Percentiles rank a stretch among this genome's conserved stretches.
Evolutionary conservation across 2,329 filamentous ascomycete genomes (phyloP).

Genomic region (Lecanicillium sp.): DNA sequence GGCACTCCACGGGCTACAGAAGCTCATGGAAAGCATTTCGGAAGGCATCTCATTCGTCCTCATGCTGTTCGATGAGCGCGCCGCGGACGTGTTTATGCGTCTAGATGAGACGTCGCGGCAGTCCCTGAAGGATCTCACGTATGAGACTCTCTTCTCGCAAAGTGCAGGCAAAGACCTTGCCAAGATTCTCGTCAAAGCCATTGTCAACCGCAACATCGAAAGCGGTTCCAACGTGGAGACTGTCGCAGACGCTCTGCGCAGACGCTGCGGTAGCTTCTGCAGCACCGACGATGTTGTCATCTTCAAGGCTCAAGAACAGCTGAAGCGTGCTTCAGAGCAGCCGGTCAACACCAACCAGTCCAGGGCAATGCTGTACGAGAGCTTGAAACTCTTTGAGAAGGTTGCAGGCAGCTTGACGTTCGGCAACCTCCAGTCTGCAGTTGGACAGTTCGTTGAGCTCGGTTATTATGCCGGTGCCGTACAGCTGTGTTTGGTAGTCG

Average conservation of each 20-base stretch:
- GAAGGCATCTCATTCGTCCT: slow-evolving; percentile 95
- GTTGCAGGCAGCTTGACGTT: slow-evolving; percentile 78
- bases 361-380: slow-evolving; percentile 79
- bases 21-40: slow-evolving; percentile 82
- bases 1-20: slow-evolving; percentile 78
- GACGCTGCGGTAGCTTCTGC: slow-evolving; percentile 94
- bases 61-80: slow-evolving; percentile 88
- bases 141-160: slow-evolving; percentile 79
- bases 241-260: slow-evolving; percentile 85
- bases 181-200: slow-evolving; percentile 91
- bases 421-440: slow-evolving; percentile 71
- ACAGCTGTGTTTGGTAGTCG: slow-evolving; percentile 76
- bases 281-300: slow-evolving; percentile 95
- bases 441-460: slow-evolving; percentile 71
- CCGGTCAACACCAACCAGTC: slow-evolving; percentile 68
- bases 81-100: slow-evolving; percentile 77
- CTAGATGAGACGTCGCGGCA: slow-evolving; percentile 65
- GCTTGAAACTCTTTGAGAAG: slow-evolving; percentile 78
- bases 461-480: slow-evolving; percentile 94
- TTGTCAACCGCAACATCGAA: slow-evolving; percentile 95
- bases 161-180: slow-evolving; percentile 78
- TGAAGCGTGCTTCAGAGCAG: slow-evolving; percentile 81
- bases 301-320: slow-evolving; percentile 94
- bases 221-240: slow-evolving; percentile 97
- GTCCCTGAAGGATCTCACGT: slow-evolving; percentile 71